Percentiles rank a stretch among this genome's conserved stretches.
phyloP scores from a whole-genome alignment of 164 flowering plant species.

The Annona squamosa region DNA sequence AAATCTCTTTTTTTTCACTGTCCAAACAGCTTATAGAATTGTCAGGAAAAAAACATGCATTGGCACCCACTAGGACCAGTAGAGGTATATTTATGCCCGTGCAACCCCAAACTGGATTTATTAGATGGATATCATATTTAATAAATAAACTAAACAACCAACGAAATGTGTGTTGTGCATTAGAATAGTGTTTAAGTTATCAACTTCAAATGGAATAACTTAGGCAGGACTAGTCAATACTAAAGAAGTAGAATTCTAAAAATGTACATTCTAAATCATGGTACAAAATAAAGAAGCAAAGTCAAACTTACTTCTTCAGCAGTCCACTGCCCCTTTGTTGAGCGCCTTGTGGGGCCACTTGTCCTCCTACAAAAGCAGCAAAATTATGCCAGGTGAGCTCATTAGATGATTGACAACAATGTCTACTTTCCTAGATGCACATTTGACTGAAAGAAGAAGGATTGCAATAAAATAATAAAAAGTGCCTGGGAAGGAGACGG shows the following conservation, averaged over 20 bases:
- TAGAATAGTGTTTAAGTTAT: no score
- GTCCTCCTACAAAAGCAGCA: conserved; percentile 62
- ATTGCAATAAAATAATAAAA: neutral
- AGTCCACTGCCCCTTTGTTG: conserved; percentile 98
- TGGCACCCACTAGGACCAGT: no score
- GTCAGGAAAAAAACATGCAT: no score
- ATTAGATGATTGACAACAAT: neutral
- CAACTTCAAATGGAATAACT: no score
- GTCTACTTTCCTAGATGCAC: neutral
- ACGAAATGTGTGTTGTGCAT: no score
- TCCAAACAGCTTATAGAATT: no score
- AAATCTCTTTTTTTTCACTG: no score
- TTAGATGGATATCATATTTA: no score
- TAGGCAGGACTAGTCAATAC: neutral
- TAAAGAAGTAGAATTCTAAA: neutral
- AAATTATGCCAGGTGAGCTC: neutral
- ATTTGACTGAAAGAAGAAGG: neutral
- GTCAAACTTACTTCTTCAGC: conserved; percentile 64
- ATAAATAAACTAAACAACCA: no score
- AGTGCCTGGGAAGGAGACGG: neutral
- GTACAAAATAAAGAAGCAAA: neutral
- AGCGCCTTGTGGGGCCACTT: conserved; percentile 93
- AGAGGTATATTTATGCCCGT: no score
- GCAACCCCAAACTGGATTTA: no score
- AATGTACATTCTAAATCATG: neutral